Evolutionary conservation across 192 early-diverging fungal genomes (phyloP).

Genomic region (Funneliformis geosporum): DNA sequence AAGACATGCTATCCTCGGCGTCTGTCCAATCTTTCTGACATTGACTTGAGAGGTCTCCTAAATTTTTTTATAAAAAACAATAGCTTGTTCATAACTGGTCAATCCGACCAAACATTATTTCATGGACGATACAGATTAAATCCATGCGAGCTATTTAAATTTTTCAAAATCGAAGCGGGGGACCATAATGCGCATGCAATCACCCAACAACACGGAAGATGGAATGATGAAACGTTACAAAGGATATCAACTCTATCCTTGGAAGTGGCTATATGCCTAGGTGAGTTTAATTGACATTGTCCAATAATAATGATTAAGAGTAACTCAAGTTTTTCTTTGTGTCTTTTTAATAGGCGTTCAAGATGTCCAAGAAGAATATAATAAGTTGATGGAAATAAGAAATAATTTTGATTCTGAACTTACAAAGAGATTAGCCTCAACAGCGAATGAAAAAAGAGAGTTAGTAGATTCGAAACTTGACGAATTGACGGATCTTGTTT

Average conservation of each 20-base stretch:
- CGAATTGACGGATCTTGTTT: not conserved
- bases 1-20: conserved; percentile 9
- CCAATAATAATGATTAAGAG: conserved; percentile 3
- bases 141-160: not conserved
- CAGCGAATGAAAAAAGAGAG: conserved; percentile 2
- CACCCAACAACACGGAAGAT: conserved; percentile 10
- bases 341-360: conserved; percentile 1
- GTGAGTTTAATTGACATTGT: not conserved
- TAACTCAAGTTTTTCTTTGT: not conserved
- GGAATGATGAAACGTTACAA: not conserved
- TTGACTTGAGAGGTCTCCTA: conserved; percentile 1
- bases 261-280: not conserved
- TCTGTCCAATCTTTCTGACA: not conserved
- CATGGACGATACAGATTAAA: not conserved
- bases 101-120: conserved; percentile 15
- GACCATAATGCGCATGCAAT: not conserved
- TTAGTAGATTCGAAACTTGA: not conserved
- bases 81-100: conserved; percentile 14
- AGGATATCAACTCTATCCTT: not conserved
- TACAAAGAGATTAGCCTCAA: conserved; percentile 2
- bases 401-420: conserved; percentile 1
- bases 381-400: not conserved
- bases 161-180: not conserved
- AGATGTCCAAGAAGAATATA: not conserved
- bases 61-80: conserved; percentile 14